Evolutionary conservation across 2,329 filamentous ascomycete genomes (phyloP), one percentile per base, ranked within the genome.

Genomic region (Trichoderma arundinaceum): DNA sequence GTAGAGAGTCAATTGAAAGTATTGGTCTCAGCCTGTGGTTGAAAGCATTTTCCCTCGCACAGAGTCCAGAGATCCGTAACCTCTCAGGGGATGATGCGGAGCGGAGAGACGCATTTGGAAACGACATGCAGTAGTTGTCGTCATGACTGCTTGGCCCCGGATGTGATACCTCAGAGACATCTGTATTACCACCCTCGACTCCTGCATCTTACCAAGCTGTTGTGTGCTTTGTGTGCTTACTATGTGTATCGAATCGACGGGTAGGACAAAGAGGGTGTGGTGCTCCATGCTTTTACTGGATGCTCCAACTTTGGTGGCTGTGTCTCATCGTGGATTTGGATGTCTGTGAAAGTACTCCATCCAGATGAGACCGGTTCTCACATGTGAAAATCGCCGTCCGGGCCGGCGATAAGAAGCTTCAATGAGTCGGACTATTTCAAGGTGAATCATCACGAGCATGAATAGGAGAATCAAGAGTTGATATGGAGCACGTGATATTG

Each of bases 211-310:
- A 28, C 32, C 39, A 46, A 53, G 49, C 17, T 17, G 32, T 22
- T 28, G 38, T 44, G 38, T 43, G 15, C 49, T 44, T 28, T 54
- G 9, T 33, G 39, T 46, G 39, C 49, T 28, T 17, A 38, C 48
- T 52, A 17, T 54, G 28, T 48, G 15, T 48, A 38, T 44, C 19
- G 17, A 44, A 63, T 63, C 49, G 59, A 43, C 39, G 28, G 41
- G 4, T 46, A 35, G 49, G 38, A n/a, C 22, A n/a, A 49, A 38
- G 48, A 63, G 39, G 59, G 59, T 63, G 49, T 63, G 49, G 59
- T 63, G 49, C 9, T 44, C 28, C 39, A 10, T 5, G 19, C 17
- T 46, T 7, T 63, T 19, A 53, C 59, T 54, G 59, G 59, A 12
- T 44, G 13, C 49, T 53, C 48, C 48, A 46, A 2, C 28, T 35